Percentiles rank a stretch among this genome's conserved stretches.
Evolutionary conservation across 495 filamentous ascomycete genomes (phyloP).

Genomic region (Coniosporium apollinis): DNA sequence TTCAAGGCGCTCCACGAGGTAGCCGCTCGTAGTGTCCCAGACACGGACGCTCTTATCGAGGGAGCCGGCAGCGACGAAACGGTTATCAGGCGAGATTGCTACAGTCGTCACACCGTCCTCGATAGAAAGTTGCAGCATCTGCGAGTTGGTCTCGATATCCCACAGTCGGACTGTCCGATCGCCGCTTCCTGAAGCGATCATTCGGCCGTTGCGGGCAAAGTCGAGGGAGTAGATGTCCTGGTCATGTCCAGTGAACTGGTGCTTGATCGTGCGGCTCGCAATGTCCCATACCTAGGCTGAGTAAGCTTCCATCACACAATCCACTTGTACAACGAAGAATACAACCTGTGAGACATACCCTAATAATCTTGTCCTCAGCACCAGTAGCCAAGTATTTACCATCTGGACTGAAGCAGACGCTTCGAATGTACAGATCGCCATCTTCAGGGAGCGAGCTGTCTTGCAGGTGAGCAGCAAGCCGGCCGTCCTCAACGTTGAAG

Average conservation of each 20-base stretch:
- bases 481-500: slow-evolving; percentile 23
- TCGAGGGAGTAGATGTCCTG: slow-evolving; percentile 30
- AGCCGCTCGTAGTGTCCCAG: slow-evolving; percentile 22
- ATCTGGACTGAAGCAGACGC: slow-evolving; percentile 29
- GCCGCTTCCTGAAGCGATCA: slow-evolving; percentile 27
- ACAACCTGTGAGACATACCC: slow-evolving; percentile 23
- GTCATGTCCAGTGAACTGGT: slow-evolving; percentile 25
- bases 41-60: slow-evolving; percentile 29
- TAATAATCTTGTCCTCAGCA: slow-evolving; percentile 28
- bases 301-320: too few species aligned
- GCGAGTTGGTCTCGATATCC: slow-evolving; percentile 21
- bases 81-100: slow-evolving; percentile 26
- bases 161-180: slow-evolving; percentile 27
- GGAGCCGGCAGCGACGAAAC: slow-evolving; percentile 26
- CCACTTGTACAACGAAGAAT: too few species aligned
- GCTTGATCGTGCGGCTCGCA: slow-evolving; percentile 16
- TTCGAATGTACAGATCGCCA: slow-evolving; percentile 27
- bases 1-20: slow-evolving; percentile 23
- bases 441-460: slow-evolving; percentile 20
- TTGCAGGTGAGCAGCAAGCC: slow-evolving; percentile 22
- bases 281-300: slow-evolving; percentile 32
- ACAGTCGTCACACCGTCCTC: slow-evolving; percentile 30
- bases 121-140: slow-evolving; percentile 20
- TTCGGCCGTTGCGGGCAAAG: slow-evolving; percentile 24
- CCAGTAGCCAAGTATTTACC: slow-evolving; percentile 26